Conservation (phyloP, 495 filamentous ascomycete genomes). For the Xylaria longipes region DNA sequence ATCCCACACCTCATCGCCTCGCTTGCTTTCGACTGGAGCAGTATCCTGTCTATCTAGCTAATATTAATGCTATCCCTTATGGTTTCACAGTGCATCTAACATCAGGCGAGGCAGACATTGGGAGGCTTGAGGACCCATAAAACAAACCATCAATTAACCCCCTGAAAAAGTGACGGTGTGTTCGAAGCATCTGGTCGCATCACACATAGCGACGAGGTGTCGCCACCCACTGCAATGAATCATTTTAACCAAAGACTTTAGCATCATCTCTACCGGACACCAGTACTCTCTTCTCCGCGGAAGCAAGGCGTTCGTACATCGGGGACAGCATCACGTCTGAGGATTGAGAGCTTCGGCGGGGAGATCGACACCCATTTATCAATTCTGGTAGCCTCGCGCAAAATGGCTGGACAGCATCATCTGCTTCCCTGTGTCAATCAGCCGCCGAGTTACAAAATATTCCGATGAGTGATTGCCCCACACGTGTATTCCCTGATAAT, state of each 20-base stretch:
- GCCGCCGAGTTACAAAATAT: not conserved
- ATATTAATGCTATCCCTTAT: not conserved
- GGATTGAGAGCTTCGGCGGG: not conserved
- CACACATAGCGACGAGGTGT: not conserved
- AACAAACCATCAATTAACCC: not conserved
- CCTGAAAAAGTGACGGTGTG: not conserved
- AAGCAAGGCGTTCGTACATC: not conserved
- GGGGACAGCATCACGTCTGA: not conserved
- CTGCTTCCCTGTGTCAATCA: not conserved
- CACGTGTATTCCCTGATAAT: not conserved
- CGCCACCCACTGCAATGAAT: not conserved
- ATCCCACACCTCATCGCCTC: not conserved
- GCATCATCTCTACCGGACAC: not conserved
- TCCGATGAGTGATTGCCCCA: not conserved
- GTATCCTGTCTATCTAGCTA: not conserved
- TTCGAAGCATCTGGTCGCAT: not conserved
- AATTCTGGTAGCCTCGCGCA: slow-evolving; percentile 6
- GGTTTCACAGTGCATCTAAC: not conserved
- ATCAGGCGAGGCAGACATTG: not conserved
- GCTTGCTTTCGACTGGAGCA: not conserved
- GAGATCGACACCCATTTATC: slow-evolving; percentile 3
- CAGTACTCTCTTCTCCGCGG: not conserved
- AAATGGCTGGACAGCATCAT: slow-evolving; percentile 4
- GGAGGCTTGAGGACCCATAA: slow-evolving; percentile 5
- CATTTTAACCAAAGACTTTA: not conserved